A percentile compares a stretch with the other conserved stretches of the same genome.
These are phyloP conservation scores for Pouteria campechiana DNA, from an alignment of 179 eudicot species.

Conservation along the genomic window DNA sequence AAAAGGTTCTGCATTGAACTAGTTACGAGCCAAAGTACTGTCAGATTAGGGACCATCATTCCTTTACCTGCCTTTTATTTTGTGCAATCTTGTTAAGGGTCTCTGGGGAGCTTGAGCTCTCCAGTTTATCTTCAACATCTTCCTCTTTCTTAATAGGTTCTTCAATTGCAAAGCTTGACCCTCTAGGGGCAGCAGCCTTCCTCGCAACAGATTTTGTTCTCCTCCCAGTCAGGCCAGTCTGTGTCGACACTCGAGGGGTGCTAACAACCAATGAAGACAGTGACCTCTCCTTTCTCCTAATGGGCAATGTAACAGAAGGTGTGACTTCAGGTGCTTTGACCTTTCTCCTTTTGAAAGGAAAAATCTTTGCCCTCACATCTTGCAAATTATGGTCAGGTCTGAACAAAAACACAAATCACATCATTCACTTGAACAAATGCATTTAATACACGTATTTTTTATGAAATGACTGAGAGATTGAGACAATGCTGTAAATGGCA, in stretches of 20 bases:
- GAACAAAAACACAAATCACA: no score
- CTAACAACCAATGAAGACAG: conserved; percentile 82
- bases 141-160: conserved; percentile 52
- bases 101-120: conserved; percentile 73
- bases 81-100: conserved; percentile 52
- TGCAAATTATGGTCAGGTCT: conserved; percentile 95
- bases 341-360: conserved; percentile 59
- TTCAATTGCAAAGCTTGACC: conserved; percentile 37
- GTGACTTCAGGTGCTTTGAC: conserved; percentile 52
- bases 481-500: no score
- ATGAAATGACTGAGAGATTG: no score
- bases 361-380: conserved; percentile 76
- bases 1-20: no score
- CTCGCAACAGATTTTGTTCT: conserved; percentile 57
- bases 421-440: no score
- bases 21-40: no score
- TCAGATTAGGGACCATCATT: no score
- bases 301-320: conserved; percentile 42
- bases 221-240: conserved; percentile 68
- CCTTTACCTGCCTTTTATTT: conserved; percentile 52
- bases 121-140: conserved; percentile 38
- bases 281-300: conserved; percentile 85
- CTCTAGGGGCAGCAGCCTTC: conserved; percentile 38
- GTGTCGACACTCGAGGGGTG: conserved; percentile 67
- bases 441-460: no score